These are phyloP conservation scores for Coemansia sp. DNA, from an alignment of 192 early-diverging fungal genomes.

Conservation along the genomic window DNA sequence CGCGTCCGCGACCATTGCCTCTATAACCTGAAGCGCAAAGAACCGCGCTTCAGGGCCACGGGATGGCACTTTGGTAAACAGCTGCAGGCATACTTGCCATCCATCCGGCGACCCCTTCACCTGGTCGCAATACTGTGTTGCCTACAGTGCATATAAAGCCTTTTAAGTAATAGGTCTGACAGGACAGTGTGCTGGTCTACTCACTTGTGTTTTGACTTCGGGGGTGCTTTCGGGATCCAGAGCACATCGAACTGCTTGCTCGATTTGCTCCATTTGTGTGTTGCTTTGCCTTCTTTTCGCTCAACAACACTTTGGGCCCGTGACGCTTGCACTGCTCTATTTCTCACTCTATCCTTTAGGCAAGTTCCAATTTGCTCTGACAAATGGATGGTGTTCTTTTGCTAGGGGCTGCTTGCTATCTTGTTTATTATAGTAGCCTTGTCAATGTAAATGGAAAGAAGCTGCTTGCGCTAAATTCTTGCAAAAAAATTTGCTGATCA, in stretches of 20 bases:
- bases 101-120: slow-evolving; percentile 74
- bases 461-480: background rate
- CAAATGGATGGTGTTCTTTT: background rate
- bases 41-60: slow-evolving; percentile 77
- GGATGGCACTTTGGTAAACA: slow-evolving; percentile 74
- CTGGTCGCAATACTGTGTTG: slow-evolving; percentile 78
- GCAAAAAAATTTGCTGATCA: background rate
- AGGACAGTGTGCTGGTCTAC: slow-evolving; percentile 3
- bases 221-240: slow-evolving; percentile 68
- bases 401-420: background rate
- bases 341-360: too few species aligned
- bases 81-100: slow-evolving; percentile 79
- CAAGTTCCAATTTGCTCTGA: too few species aligned
- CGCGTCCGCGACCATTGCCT: slow-evolving; percentile 47
- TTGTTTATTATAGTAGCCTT: slow-evolving; percentile 3
- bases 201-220: slow-evolving; percentile 71
- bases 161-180: too few species aligned
- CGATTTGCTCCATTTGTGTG: slow-evolving; percentile 66
- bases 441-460: slow-evolving; percentile 8
- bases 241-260: slow-evolving; percentile 75
- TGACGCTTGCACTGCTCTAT: too few species aligned
- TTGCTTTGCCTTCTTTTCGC: background rate
- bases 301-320: too few species aligned
- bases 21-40: slow-evolving; percentile 81
- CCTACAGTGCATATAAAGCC: slow-evolving; percentile 45